phyloP scores from a whole-genome alignment of 345 rosid species.

The Viola odorata region DNA sequence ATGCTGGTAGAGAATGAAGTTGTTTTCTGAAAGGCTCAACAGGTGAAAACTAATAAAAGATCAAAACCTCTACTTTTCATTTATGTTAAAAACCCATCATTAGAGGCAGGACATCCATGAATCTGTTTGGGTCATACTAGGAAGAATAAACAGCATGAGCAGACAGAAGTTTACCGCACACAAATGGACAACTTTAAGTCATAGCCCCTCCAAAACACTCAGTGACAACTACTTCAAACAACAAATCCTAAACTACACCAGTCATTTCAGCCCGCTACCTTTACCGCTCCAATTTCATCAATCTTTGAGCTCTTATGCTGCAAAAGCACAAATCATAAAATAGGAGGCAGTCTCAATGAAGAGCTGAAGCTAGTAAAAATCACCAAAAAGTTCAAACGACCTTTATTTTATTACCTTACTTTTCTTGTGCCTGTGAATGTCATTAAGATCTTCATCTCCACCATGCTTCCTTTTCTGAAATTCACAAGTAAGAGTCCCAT shows the following conservation, averaged over 20 bases:
- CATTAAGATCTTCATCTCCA: constrained; percentile 87
- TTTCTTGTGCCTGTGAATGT: constrained; percentile 80
- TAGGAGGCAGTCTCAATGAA: background rate
- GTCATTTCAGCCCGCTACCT: constrained; percentile 70
- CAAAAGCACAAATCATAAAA: background rate
- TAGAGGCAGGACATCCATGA: background rate
- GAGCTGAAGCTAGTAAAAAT: background rate
- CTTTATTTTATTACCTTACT: constrained; percentile 62
- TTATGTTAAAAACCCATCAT: background rate
- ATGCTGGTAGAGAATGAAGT: background rate
- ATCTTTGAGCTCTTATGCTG: constrained; percentile 93
- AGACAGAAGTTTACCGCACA: constrained; percentile 46
- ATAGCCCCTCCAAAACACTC: constrained; percentile 48
- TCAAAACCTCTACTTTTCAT: background rate
- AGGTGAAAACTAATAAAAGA: background rate
- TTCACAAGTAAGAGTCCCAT: constrained; percentile 12
- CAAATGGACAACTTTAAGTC: constrained; percentile 33
- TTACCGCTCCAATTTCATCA: constrained; percentile 83
- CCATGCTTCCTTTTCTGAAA: constrained; percentile 95
- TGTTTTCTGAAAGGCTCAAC: background rate
- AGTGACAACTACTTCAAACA: constrained; percentile 37
- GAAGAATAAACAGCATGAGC: background rate
- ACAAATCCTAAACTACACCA: constrained; percentile 25
- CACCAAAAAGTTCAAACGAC: background rate
- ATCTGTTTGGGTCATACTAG: background rate